Evolutionary conservation across 306 rosid species (phyloP), one percentile per base, ranked within the genome.

Genomic region (Prunus davidiana): DNA sequence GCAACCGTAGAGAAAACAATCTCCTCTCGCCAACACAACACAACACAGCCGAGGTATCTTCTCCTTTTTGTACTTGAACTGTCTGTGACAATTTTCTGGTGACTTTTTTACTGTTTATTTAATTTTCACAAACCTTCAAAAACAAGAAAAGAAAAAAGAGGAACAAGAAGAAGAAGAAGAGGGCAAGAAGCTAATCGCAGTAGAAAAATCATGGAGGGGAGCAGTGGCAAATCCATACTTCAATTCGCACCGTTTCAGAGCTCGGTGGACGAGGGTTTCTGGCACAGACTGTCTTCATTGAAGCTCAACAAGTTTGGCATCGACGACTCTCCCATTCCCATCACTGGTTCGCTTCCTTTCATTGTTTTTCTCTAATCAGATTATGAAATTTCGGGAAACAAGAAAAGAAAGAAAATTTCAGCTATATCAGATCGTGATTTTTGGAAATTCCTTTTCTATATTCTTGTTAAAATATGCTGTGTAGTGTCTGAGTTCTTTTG

Each of bases 301-400:
- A 95, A 95, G 89, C 97, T 95, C 84, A 92, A 95, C 85, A 85
- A 92, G 84, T 91, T 95, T 51, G 98, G 98, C 91, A 89, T 95
- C 88, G 96, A 95, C 62, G 98, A 92, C 79, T 95, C 96, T 47
- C 98, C 98, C 2, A 72, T 95, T 77, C 86, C 87, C 47, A 84
- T 95, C 25, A 76, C 84, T 72, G 98, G 98, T 94, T 73, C 71
- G 25, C 30, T 20, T 43, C 18, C 5, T 50, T 38, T 12, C 67
- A 57, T 70, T 38, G 2, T 14, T 14, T 62, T 54, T 14, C 3
- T 19, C 38, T 16, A 15, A 46, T 76, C 56, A 8, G 41, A 20
- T 20, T 51, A 34, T 2, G 25, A 12, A 71, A 1, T 15, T 61
- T 62, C 20, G 7, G 45, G 67, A 60, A 60, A 28, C 10, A 34